Evolutionary conservation across 2,329 filamentous ascomycete species (phyloP).

Genomic region (Stagonosporopsis vannaccii): DNA sequence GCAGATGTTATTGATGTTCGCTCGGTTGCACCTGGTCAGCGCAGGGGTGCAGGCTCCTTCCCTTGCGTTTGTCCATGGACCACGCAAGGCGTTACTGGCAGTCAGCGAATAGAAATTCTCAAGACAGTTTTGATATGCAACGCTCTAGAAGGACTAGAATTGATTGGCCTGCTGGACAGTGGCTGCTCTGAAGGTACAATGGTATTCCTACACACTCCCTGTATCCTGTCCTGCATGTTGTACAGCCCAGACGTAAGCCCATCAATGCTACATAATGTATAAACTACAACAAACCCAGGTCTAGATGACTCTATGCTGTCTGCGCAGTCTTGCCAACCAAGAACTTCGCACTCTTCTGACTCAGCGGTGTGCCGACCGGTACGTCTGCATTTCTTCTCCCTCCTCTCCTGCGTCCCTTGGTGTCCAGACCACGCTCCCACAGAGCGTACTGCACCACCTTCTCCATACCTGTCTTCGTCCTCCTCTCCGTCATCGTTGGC

Average conservation of each 20-base stretch:
- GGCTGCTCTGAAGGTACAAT: not conserved
- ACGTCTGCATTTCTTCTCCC: not conserved
- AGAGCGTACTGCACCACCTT: constrained; percentile 81
- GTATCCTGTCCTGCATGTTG: not conserved
- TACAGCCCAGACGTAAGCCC: not conserved
- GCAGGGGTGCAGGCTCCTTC: too few species aligned
- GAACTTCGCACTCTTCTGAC: constrained; percentile 2
- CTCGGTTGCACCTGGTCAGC: too few species aligned
- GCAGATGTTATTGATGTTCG: too few species aligned
- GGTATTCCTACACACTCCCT: not conserved
- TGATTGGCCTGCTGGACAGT: not conserved
- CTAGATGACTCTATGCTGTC: not conserved
- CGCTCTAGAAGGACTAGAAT: not conserved
- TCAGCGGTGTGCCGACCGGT: constrained; percentile 10
- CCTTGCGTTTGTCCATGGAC: too few species aligned
- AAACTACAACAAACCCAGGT: not conserved
- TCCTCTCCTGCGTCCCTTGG: not conserved
- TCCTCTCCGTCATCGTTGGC: constrained; percentile 74
- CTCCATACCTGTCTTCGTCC: constrained; percentile 75
- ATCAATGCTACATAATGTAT: constrained; percentile 5
- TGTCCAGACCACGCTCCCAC: constrained; percentile 27
- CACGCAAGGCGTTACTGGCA: not conserved
- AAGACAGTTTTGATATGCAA: not conserved
- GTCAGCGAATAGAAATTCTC: not conserved
- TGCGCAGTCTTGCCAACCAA: constrained; percentile 1